Evolutionary conservation across 345 rosid genomes (phyloP).

Genomic region (Viola odorata): DNA sequence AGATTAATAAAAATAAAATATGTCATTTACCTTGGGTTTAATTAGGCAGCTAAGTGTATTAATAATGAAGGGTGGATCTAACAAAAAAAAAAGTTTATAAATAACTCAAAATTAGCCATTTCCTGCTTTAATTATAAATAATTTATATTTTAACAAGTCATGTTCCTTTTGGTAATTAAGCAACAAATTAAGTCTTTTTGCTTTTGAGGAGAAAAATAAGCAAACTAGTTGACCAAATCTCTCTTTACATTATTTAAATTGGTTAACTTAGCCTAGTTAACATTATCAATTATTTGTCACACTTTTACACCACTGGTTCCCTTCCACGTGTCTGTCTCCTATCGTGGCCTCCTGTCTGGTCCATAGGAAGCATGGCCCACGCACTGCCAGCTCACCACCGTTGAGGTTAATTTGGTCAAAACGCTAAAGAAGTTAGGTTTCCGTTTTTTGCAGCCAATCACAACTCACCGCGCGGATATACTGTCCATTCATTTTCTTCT

Average conservation of each 20-base stretch:
- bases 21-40: no score
- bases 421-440: conserved; percentile 4
- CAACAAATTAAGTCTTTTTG: neutral
- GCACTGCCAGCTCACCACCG: conserved; percentile 14
- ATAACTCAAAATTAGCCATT: no score
- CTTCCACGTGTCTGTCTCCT: conserved; percentile 20
- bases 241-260: neutral
- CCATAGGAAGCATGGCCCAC: conserved; percentile 36
- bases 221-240: neutral
- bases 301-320: conserved; percentile 1
- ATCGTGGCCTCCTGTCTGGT: conserved; percentile 25
- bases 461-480: conserved; percentile 17
- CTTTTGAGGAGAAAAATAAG: no score
- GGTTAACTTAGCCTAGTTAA: conserved; percentile 19
- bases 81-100: no score
- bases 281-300: neutral
- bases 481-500: conserved; percentile 14
- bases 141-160: no score
- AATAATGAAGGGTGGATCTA: no score
- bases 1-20: no score
- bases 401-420: conserved; percentile 7
- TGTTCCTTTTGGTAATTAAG: no score
- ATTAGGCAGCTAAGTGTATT: no score
- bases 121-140: no score
- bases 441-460: conserved; percentile 11